Conservation (phyloP, 148 eudicot species). For the Linanthus parryae region DNA sequence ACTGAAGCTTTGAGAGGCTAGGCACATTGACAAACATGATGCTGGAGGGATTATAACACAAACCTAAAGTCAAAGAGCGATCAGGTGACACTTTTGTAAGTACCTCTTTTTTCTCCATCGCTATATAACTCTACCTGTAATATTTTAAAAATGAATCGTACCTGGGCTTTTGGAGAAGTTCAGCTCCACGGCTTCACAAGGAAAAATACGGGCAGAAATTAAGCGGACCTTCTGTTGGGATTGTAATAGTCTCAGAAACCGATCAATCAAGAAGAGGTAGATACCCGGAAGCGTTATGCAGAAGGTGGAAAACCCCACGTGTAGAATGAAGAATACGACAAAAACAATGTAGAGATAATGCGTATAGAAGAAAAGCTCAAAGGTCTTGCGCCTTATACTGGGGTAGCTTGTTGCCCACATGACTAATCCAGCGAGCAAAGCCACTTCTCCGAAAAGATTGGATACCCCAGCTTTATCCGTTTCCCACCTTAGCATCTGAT, state of each 20-base stretch:
- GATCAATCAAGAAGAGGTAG: conserved; percentile 54
- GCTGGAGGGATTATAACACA: conserved; percentile 72
- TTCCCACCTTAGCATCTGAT: conserved; percentile 34
- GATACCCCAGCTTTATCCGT: conserved; percentile 30
- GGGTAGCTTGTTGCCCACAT: conserved; percentile 43
- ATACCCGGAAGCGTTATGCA: conserved; percentile 52
- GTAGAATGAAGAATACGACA: conserved; percentile 42
- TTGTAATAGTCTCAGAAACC: conserved; percentile 48
- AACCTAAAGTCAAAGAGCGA: conserved; percentile 17
- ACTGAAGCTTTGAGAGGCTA: conserved; percentile 72
- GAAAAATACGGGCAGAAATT: conserved; percentile 46
- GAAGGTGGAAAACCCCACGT: conserved; percentile 34
- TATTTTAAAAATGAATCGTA: conserved; percentile 2
- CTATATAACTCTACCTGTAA: background rate
- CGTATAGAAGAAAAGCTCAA: conserved; percentile 49
- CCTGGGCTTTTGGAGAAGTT: conserved; percentile 66
- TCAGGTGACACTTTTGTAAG: background rate
- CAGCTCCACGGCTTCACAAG: conserved; percentile 65
- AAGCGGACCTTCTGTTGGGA: conserved; percentile 29
- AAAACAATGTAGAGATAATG: conserved; percentile 53
- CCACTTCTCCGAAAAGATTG: conserved; percentile 38
- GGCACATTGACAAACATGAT: conserved; percentile 72
- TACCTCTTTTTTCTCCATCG: background rate
- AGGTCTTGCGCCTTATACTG: conserved; percentile 33
- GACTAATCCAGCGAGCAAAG: conserved; percentile 30